These are phyloP conservation scores for Plasmopara halstedii DNA, from an alignment of 352 stramenopile species.

Conservation along the genomic window DNA sequence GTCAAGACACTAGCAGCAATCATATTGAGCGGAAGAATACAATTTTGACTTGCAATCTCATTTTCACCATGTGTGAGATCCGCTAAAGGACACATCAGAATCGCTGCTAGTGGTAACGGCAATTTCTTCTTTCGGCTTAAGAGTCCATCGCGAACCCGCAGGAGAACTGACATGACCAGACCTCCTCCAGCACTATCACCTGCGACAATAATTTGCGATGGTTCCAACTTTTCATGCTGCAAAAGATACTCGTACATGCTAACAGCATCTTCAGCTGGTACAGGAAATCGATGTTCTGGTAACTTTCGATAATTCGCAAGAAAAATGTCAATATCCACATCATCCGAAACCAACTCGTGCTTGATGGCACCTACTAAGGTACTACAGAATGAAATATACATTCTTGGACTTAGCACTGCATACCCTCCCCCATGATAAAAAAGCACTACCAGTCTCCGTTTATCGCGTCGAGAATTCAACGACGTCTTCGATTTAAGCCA, in stretches of 20 bases:
- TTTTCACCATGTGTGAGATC: constrained; percentile 28
- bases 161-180: constrained; percentile 29
- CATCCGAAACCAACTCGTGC: constrained; percentile 5
- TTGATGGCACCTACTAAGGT: constrained; percentile 16
- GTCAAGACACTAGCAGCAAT: constrained; percentile 1
- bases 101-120: constrained; percentile 18
- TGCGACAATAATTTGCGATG: constrained; percentile 28
- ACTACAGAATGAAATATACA: constrained; percentile 30
- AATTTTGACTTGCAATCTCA: constrained; percentile 11
- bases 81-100: constrained; percentile 32
- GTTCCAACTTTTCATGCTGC: constrained; percentile 19
- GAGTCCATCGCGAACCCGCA: constrained; percentile 20
- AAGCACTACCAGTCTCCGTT: constrained; percentile 30
- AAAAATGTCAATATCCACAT: constrained; percentile 22
- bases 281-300: constrained; percentile 24
- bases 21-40: constrained; percentile 20
- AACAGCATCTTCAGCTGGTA: constrained; percentile 24
- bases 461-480: background rate
- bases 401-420: constrained; percentile 28
- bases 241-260: constrained; percentile 38
- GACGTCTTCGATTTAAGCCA: constrained; percentile 24
- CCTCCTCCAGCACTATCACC: constrained; percentile 34
- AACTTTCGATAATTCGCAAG: constrained; percentile 41
- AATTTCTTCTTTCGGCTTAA: constrained; percentile 16
- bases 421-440: constrained; percentile 52